phyloP scores from a whole-genome alignment of 148 eudicot genomes.

The Fagopyrum homotropicum region DNA sequence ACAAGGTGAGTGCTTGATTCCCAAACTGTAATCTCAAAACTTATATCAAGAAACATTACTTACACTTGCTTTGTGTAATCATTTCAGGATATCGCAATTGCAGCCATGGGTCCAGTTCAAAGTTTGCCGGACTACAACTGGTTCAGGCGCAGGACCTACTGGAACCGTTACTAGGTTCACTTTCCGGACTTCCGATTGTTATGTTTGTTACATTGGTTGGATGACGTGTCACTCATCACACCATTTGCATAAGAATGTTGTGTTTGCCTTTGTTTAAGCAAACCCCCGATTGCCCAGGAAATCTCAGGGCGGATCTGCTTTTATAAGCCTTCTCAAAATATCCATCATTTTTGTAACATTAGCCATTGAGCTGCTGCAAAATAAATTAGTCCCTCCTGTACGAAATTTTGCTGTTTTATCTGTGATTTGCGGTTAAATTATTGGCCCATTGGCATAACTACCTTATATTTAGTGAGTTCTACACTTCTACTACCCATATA shows the following conservation, averaged over 20 bases:
- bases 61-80: not conserved
- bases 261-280: not conserved
- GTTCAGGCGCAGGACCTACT: constrained; percentile 93
- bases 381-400: not conserved
- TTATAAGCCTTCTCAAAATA: not conserved
- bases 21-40: too few relatives aligned
- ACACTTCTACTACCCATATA: too few relatives aligned
- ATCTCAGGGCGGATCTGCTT: not conserved
- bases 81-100: constrained; percentile 65
- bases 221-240: not conserved
- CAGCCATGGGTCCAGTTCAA: constrained; percentile 75
- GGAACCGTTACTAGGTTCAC: constrained; percentile 63
- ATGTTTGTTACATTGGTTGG: not conserved
- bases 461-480: too few relatives aligned
- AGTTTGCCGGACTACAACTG: constrained; percentile 86
- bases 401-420: not conserved
- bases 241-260: not conserved
- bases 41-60: not conserved
- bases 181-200: too few relatives aligned
- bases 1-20: constrained; percentile 38
- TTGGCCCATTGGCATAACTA: too few relatives aligned
- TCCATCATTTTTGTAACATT: not conserved
- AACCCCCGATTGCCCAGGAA: not conserved
- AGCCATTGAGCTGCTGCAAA: constrained; percentile 4
- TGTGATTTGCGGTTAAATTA: not conserved